Percentiles rank a stretch among this genome's conserved stretches.
Conservation (phyloP, 495 filamentous ascomycete species). For the Penicillium subrubescens region DNA sequence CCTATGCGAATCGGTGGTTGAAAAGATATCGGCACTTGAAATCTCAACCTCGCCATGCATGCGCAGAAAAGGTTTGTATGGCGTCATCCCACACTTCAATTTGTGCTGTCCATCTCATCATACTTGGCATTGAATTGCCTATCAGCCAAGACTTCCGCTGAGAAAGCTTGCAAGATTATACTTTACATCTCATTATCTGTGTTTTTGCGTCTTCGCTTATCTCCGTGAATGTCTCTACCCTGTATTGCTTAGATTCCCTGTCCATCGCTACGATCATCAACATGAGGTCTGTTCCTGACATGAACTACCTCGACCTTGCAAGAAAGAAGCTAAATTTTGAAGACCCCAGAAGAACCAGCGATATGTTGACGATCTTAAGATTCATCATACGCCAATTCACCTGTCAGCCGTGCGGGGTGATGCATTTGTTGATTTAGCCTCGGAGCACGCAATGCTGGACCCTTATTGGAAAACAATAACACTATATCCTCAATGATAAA, state of each 20-base stretch:
- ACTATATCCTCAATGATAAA: neutral
- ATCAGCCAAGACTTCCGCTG: neutral
- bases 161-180: neutral
- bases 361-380: neutral
- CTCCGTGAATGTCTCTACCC: neutral
- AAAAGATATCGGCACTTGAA: neutral
- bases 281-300: too few relatives aligned
- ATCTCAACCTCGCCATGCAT: neutral
- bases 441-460: slow-evolving; percentile 1
- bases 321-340: too few relatives aligned
- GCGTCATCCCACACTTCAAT: neutral
- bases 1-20: neutral
- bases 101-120: neutral
- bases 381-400: neutral
- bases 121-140: neutral
- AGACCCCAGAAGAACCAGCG: too few relatives aligned
- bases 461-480: neutral
- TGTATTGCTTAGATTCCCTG: neutral
- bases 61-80: neutral
- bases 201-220: neutral
- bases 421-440: neutral
- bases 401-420: neutral
- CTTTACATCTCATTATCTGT: neutral
- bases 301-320: too few relatives aligned
- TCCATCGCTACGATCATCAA: too few relatives aligned